A percentile compares a stretch with the other conserved stretches of the same genome.
Evolutionary conservation across 306 rosid species (phyloP).

Genomic region (Lotus japonicus): DNA sequence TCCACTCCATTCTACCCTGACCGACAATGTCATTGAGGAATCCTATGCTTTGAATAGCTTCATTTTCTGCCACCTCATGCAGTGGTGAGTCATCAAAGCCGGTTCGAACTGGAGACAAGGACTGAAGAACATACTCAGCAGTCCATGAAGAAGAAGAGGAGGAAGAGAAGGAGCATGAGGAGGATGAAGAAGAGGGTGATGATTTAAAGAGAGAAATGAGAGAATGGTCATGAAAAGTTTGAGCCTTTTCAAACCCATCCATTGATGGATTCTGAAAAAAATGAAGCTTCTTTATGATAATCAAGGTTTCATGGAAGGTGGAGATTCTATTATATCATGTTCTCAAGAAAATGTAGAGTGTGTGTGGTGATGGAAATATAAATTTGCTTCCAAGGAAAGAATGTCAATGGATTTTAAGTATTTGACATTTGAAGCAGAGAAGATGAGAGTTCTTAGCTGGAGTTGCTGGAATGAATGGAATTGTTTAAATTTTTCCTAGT

Average conservation of each 20-base stretch:
- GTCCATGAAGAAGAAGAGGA: slow-evolving; percentile 29
- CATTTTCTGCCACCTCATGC: slow-evolving; percentile 21
- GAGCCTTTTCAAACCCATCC: slow-evolving; percentile 31
- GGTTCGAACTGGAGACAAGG: slow-evolving; percentile 26
- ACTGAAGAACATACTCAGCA: slow-evolving; percentile 4
- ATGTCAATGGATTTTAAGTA: slow-evolving; percentile 3
- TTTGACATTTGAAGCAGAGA: slow-evolving; percentile 7
- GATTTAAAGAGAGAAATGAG: slow-evolving; percentile 27
- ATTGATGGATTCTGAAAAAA: slow-evolving; percentile 29
- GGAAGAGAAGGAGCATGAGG: slow-evolving; percentile 2
- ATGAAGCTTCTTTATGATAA: not conserved
- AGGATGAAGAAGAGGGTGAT: slow-evolving; percentile 30
- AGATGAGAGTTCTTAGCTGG: slow-evolving; percentile 14
- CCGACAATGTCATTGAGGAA: slow-evolving; percentile 27
- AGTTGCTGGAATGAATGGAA: slow-evolving; percentile 4
- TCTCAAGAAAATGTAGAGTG: slow-evolving; percentile 21
- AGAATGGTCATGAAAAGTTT: slow-evolving; percentile 20
- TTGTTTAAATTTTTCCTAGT: slow-evolving; percentile 21
- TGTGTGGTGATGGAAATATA: not conserved
- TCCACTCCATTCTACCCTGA: slow-evolving; percentile 51
- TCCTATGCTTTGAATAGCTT: slow-evolving; percentile 19
- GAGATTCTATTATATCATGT: not conserved
- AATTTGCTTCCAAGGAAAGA: slow-evolving; percentile 16
- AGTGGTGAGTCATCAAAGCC: slow-evolving; percentile 1
- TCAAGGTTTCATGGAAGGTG: slow-evolving; percentile 13